A percentile compares a stretch with the other conserved stretches of the same genome.
These are phyloP conservation scores for Yamagishiella unicocca DNA, from an alignment of 139 green algal species.

Conservation along the genomic window DNA sequence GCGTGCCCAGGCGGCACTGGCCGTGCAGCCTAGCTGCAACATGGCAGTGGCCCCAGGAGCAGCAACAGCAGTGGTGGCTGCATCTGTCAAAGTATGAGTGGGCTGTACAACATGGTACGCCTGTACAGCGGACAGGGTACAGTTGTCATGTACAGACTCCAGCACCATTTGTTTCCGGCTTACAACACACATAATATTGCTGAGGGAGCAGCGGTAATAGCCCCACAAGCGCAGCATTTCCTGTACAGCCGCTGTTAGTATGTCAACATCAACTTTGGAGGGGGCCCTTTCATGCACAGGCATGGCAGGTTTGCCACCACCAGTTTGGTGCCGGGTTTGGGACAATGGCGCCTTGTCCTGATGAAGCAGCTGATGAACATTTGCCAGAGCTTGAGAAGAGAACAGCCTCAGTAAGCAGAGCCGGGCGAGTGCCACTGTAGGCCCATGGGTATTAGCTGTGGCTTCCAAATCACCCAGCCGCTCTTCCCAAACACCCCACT, in stretches of 20 bases:
- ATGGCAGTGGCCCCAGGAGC: neutral
- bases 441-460: neutral
- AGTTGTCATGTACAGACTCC: neutral
- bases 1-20: neutral
- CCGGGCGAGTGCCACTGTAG: neutral
- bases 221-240: constrained; percentile 4
- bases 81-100: neutral
- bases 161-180: neutral
- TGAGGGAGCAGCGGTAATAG: neutral
- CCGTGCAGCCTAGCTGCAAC: neutral
- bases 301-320: too few relatives aligned
- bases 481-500: neutral
- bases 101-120: constrained; percentile 2
- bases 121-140: neutral
- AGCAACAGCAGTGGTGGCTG: neutral
- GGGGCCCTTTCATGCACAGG: too few relatives aligned
- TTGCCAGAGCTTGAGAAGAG: neutral
- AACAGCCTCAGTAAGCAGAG: constrained; percentile 15
- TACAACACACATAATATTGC: neutral
- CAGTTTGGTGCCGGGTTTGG: too few relatives aligned
- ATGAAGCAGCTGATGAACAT: too few relatives aligned
- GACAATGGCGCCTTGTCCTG: too few relatives aligned
- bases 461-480: neutral
- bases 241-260: neutral
- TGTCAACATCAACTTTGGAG: neutral